Conservation (phyloP, 2,329 filamentous ascomycete genomes). For the Colletotrichum sp. region DNA sequence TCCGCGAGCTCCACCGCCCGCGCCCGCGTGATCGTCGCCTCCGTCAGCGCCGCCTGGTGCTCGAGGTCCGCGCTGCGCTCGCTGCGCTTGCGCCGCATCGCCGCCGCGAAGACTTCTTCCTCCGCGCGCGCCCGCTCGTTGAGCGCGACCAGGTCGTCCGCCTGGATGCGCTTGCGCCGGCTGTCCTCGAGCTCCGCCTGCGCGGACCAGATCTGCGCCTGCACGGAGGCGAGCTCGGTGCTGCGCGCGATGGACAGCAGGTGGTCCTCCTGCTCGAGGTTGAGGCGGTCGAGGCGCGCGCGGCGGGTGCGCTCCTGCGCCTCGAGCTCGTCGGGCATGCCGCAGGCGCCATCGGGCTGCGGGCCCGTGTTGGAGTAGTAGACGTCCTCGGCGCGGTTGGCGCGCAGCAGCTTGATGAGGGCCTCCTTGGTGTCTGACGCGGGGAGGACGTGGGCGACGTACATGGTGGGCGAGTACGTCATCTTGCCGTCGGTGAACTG, state of each 20-base stretch:
- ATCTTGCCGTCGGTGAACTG: slow-evolving; percentile 55
- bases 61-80: slow-evolving; percentile 41
- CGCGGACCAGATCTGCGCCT: slow-evolving; percentile 53
- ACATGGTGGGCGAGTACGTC: slow-evolving; percentile 70
- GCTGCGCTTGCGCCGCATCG: slow-evolving; percentile 39
- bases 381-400: slow-evolving; percentile 57
- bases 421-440: slow-evolving; percentile 42
- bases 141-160: slow-evolving; percentile 48
- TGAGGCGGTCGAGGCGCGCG: slow-evolving; percentile 49
- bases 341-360: slow-evolving; percentile 58
- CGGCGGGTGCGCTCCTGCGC: slow-evolving; percentile 55
- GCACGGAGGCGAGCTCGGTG: slow-evolving; percentile 55
- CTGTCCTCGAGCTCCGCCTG: slow-evolving; percentile 57
- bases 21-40: slow-evolving; percentile 48
- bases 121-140: slow-evolving; percentile 52
- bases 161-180: slow-evolving; percentile 50
- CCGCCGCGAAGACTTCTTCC: slow-evolving; percentile 44
- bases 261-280: slow-evolving; percentile 55
- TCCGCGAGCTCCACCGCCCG: slow-evolving; percentile 52
- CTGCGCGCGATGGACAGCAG: slow-evolving; percentile 50
- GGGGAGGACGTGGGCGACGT: slow-evolving; percentile 54
- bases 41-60: slow-evolving; percentile 53
- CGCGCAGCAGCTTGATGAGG: slow-evolving; percentile 53
- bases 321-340: slow-evolving; percentile 55
- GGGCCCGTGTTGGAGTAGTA: slow-evolving; percentile 59